Evolutionary conservation across 352 stramenopile genomes (phyloP).

Genomic region (Phytophthora pistaciae): DNA sequence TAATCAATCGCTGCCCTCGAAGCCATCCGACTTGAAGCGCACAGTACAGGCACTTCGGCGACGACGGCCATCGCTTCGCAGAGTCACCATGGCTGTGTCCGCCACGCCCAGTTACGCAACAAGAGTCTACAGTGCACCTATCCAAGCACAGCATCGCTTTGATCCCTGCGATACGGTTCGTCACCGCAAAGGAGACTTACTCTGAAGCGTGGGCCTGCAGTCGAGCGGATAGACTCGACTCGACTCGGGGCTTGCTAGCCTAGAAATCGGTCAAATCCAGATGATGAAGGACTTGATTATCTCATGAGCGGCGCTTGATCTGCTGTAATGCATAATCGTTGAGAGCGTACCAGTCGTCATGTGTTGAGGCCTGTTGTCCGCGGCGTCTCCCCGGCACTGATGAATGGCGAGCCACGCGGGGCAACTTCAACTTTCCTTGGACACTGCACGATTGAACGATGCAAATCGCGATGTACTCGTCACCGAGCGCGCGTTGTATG

Average conservation of each 20-base stretch:
- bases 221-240: too few species aligned
- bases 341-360: too few species aligned
- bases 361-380: background rate
- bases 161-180: background rate
- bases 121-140: background rate
- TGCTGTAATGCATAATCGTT: too few species aligned
- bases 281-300: too few species aligned
- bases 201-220: too few species aligned
- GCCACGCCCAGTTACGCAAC: background rate
- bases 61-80: background rate
- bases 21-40: background rate
- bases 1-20: background rate
- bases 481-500: background rate
- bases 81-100: background rate
- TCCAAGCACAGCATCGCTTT: background rate
- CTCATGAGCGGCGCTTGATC: too few species aligned
- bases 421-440: background rate
- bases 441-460: background rate
- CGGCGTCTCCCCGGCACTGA: too few species aligned
- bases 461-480: background rate
- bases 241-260: too few species aligned
- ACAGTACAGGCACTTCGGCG: too few species aligned
- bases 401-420: too few species aligned
- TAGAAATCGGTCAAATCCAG: too few species aligned
- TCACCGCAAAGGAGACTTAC: too few species aligned